Conservation (phyloP, 768 basidiomycete species). For the Rhodotorula toruloides region DNA sequence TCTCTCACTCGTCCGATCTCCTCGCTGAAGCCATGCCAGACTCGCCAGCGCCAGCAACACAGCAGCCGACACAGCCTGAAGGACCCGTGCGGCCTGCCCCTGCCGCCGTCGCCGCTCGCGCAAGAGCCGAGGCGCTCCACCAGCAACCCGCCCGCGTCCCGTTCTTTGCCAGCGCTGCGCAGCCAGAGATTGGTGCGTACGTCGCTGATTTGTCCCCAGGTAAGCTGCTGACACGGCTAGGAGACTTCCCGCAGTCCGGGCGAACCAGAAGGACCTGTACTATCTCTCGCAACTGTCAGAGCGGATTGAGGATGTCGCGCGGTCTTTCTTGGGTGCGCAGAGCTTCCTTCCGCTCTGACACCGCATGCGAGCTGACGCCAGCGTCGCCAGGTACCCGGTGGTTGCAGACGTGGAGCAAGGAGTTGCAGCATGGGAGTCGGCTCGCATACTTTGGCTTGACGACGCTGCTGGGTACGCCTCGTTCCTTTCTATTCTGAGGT, state of each 20-base stretch:
- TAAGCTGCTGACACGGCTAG: background rate
- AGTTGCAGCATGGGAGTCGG: constrained; percentile 36
- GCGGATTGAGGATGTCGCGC: constrained; percentile 36
- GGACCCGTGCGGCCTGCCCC: background rate
- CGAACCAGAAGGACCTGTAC: constrained; percentile 44
- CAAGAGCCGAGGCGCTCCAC: constrained; percentile 1
- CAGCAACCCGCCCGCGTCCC: constrained; percentile 20
- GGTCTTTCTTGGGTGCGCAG: constrained; percentile 35
- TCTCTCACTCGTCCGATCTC: background rate
- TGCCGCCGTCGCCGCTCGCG: constrained; percentile 22
- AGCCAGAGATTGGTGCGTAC: constrained; percentile 42
- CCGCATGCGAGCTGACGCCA: background rate
- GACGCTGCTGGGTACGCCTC: constrained; percentile 38
- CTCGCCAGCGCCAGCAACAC: background rate
- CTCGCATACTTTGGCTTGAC: constrained; percentile 43
- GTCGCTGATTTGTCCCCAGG: background rate
- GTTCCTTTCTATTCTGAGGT: too few species aligned
- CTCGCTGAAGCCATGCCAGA: background rate
- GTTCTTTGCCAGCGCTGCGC: constrained; percentile 40
- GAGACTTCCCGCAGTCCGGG: constrained; percentile 30
- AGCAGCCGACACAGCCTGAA: background rate
- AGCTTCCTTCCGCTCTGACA: too few species aligned
- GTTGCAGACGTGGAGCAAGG: constrained; percentile 39
- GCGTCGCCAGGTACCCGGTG: constrained; percentile 38
- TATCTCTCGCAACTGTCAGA: constrained; percentile 41